Percentiles rank a stretch among this genome's conserved stretches.
Conservation (phyloP, 176 grass and related monocot species). For the Juncus effusus region DNA sequence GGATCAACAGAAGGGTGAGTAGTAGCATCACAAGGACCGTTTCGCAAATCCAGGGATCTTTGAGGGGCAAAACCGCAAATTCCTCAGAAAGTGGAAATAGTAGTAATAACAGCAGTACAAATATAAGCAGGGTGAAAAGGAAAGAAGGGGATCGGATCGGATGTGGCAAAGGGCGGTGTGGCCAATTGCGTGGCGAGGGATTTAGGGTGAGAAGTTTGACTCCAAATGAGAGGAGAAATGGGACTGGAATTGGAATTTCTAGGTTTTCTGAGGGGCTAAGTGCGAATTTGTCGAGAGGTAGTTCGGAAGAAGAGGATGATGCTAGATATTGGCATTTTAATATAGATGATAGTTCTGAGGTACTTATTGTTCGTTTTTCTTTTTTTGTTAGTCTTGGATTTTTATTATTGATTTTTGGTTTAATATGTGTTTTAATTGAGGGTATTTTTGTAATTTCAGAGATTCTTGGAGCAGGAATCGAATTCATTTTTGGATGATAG, state of each 20-base stretch:
- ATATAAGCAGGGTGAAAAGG: conserved; percentile 14
- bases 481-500: conserved; percentile 34
- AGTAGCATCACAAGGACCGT: conserved; percentile 25
- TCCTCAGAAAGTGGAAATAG: neutral
- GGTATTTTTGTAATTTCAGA: conserved; percentile 22
- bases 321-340: conserved; percentile 49
- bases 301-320: conserved; percentile 52
- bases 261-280: conserved; percentile 23
- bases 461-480: conserved; percentile 26
- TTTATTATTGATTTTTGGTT: neutral
- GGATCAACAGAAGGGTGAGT: conserved; percentile 28
- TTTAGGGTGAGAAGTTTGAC: conserved; percentile 39
- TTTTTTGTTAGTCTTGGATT: neutral
- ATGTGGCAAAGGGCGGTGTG: conserved; percentile 29
- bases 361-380: conserved; percentile 9
- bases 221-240: conserved; percentile 34
- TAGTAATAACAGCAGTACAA: neutral
- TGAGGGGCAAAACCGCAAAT: conserved; percentile 23
- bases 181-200: conserved; percentile 22
- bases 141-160: conserved; percentile 23
- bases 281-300: conserved; percentile 5
- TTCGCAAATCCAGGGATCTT: conserved; percentile 27
- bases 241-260: conserved; percentile 28
- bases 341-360: conserved; percentile 50
- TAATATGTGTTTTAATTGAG: neutral